phyloP scores from a whole-genome alignment of 371 early-diverging fungal species.

The Mucor circinelloides region DNA sequence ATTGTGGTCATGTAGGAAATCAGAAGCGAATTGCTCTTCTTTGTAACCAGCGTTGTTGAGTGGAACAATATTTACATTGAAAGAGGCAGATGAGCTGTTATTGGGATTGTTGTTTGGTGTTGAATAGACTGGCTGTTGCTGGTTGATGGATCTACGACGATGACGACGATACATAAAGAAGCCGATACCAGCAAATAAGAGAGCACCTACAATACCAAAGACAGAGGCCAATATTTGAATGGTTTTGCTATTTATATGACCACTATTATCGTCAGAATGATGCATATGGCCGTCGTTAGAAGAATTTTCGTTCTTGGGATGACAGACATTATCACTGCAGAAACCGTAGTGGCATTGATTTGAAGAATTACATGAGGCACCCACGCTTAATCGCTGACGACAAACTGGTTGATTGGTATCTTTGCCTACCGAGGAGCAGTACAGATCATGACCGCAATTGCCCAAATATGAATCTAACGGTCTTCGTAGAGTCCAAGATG shows the following conservation, averaged over 20 bases:
- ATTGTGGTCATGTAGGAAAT: neutral
- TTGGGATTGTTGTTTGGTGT: neutral
- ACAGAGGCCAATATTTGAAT: conserved; percentile 5
- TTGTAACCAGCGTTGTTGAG: neutral
- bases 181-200: neutral
- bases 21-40: conserved; percentile 12
- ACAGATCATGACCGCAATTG: conserved; percentile 15
- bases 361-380: neutral
- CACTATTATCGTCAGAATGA: neutral
- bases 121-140: neutral
- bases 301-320: neutral
- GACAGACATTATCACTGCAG: neutral
- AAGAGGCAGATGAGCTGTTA: neutral
- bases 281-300: neutral
- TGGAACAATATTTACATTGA: neutral
- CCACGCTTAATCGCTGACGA: neutral
- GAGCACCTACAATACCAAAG: conserved; percentile 4
- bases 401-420: conserved; percentile 5
- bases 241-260: neutral
- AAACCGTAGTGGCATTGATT: conserved; percentile 12
- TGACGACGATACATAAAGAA: conserved; percentile 1
- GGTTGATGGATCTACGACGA: neutral
- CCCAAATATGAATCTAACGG: conserved; percentile 11
- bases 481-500: neutral
- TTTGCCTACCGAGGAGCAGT: conserved; percentile 6